Base-by-base conservation (phyloP, 768 basidiomycete species). In the Gymnopilus junonius region DNA sequence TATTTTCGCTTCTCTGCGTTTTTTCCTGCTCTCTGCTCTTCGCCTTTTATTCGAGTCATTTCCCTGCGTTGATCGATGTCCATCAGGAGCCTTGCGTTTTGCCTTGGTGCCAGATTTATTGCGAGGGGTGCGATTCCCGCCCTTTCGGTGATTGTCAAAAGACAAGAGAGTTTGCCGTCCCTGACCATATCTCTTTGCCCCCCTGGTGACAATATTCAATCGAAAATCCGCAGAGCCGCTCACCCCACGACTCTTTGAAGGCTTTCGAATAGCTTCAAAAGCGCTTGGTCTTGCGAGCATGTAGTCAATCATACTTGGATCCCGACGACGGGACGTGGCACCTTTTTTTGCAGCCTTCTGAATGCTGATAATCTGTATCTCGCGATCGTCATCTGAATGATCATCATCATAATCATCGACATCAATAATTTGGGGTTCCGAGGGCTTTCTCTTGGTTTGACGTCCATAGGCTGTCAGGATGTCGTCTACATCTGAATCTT, bases 231-330 rank as follows among this genome's bases (percentile, higher is more conserved):
- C 68, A 14, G 64, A 58, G 11, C 23, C 8, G 39, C 35, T 55
- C 25, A 34, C 59, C 37, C 39, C 43, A 10, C 42, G 23, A n/a
- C n/a, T 34, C 8, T 40, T 45, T 8, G 54, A 6, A 15, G 35
- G 17, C 32, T 35, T 58, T 35, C 61, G 43, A n/a, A 43, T 57
- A 32, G 67, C 72, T 55, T 65, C 71, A 59, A 45, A 61, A 40
- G 57, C 71, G 6, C 76, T 74, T 2, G 82, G 81, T 50, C 83
- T 79, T 14, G 79, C 77, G 51, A 92, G 69, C 90, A 92, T 92
- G 71, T 85, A 86, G 66, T 92, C 88, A 50, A 92, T 89, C 55
- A 90, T 71, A 68, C 79, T 85, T 71, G 70, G 81, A 64, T 79
- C 82, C 72, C 76, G 79, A 58, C 67, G 8, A 64, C 68, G 58